Conservation (phyloP, 2,329 filamentous ascomycete genomes). For the Colletotrichum higginsianum region DNA sequence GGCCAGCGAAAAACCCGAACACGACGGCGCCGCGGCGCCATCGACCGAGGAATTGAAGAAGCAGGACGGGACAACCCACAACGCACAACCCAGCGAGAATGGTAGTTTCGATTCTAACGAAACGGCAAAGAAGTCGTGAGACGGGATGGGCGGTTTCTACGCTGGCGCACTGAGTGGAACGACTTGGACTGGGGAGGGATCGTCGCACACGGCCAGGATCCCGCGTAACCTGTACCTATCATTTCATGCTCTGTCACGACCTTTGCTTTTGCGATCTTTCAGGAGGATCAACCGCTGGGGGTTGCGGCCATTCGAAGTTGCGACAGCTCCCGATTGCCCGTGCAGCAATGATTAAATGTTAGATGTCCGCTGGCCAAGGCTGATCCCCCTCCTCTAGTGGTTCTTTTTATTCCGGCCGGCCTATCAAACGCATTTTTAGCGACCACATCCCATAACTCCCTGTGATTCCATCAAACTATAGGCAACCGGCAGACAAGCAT, state of each 20-base stretch:
- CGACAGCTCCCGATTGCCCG: constrained; percentile 16
- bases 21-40: neutral
- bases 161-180: no score
- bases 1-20: constrained; percentile 30
- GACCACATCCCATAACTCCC: constrained; percentile 12
- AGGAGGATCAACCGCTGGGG: neutral
- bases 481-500: neutral
- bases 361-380: constrained; percentile 9
- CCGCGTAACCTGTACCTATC: neutral
- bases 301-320: constrained; percentile 11
- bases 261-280: neutral
- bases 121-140: constrained; percentile 15
- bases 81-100: neutral
- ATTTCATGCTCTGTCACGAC: neutral
- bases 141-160: neutral
- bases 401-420: constrained; percentile 4
- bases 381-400: constrained; percentile 14
- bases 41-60: constrained; percentile 13
- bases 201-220: neutral
- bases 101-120: neutral
- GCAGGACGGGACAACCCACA: neutral
- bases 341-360: constrained; percentile 10
- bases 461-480: neutral
- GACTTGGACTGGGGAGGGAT: neutral
- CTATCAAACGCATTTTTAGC: constrained; percentile 20